These are phyloP conservation scores for Euclidium syriacum DNA, from an alignment of 345 rosid genomes.

Conservation along the genomic window DNA sequence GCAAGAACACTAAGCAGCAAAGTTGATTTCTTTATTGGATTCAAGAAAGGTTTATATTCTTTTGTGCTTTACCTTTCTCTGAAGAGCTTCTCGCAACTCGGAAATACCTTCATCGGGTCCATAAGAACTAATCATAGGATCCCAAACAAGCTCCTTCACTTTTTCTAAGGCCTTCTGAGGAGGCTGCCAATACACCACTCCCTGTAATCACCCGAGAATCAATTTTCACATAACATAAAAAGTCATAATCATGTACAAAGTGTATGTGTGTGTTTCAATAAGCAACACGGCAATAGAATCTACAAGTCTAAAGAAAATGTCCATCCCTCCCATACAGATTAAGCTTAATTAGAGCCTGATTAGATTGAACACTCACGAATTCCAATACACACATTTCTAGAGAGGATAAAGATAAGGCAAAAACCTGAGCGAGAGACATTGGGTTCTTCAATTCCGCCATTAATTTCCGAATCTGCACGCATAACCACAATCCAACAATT, in stretches of 20 bases:
- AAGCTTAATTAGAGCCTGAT: neutral
- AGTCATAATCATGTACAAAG: too few species aligned
- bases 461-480: constrained; percentile 74
- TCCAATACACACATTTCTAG: constrained; percentile 10
- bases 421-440: constrained; percentile 92
- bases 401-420: constrained; percentile 5
- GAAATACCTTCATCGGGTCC: constrained; percentile 93
- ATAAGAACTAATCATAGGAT: constrained; percentile 67
- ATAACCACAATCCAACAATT: constrained; percentile 20
- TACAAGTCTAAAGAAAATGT: neutral
- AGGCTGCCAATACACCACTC: constrained; percentile 94
- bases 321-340: neutral
- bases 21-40: neutral
- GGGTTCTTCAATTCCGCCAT: constrained; percentile 57
- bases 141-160: constrained; percentile 78
- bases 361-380: neutral
- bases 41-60: neutral
- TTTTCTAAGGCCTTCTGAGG: constrained; percentile 69
- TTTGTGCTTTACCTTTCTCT: constrained; percentile 42
- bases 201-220: constrained; percentile 35
- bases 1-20: neutral
- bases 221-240: constrained; percentile 4
- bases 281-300: neutral
- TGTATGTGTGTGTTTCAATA: neutral
- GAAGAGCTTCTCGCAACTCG: constrained; percentile 66